phyloP scores from a whole-genome alignment of 140 eudicot species.

The Ambrosia hybrid region DNA sequence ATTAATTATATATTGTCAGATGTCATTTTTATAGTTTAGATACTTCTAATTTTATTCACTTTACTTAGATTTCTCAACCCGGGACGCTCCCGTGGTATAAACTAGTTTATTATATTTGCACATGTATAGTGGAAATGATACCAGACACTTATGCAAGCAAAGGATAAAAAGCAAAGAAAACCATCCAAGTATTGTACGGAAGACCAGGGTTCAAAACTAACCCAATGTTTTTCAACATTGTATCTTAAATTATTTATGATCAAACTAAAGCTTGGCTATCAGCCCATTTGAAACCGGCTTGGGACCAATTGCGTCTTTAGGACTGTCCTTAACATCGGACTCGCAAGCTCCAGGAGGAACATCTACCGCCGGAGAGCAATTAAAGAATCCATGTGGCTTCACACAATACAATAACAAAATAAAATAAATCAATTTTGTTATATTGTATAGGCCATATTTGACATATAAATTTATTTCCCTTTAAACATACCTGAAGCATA shows the following conservation, averaged over 20 bases:
- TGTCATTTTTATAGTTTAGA: too few species aligned
- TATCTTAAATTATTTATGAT: conserved; percentile 6
- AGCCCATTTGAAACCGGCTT: conserved; percentile 57
- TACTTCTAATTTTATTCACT: too few species aligned
- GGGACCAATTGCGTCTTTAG: conserved; percentile 52
- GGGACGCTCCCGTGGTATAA: too few species aligned
- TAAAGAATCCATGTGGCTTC: conserved; percentile 97
- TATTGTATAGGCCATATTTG: neutral
- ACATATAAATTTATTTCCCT: neutral
- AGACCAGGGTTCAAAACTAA: conserved; percentile 2
- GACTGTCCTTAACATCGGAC: conserved; percentile 57
- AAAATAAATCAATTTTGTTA: neutral
- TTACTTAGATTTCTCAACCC: too few species aligned
- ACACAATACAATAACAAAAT: conserved; percentile 12
- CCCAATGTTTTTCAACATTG: neutral
- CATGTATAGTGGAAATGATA: neutral
- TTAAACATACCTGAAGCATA: conserved; percentile 77
- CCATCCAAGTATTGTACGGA: neutral
- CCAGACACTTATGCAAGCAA: neutral
- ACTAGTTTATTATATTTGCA: too few species aligned
- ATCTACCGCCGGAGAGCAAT: conserved; percentile 93
- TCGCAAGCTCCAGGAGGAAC: conserved; percentile 87
- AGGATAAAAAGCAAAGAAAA: neutral
- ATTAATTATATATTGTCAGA: too few species aligned
- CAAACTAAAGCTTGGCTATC: conserved; percentile 63